Base-by-base conservation (phyloP, 148 eudicot genomes). In the Rhododendron williamsianum region DNA sequence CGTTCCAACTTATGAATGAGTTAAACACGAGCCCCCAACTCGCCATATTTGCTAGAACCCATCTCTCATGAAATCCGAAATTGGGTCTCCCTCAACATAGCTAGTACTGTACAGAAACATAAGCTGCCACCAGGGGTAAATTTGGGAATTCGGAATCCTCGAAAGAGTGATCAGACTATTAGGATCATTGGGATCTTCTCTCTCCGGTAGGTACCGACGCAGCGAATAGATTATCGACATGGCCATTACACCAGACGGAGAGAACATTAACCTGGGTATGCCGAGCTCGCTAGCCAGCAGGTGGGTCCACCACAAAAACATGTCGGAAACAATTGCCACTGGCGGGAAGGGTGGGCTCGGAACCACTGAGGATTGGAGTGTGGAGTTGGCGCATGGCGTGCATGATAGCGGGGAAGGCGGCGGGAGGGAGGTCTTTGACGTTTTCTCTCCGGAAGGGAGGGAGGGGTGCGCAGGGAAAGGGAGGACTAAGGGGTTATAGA, bases 291-390 rank as follows among this genome's bases (percentile, higher is more conserved):
- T 9, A 0, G 94, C 93, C 43, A 93, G 80, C 3, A 65, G 51
- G 18, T 92, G 86, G 27, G 94, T 95, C 89, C 87, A 95, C 33
- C 96, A 95, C 19, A 95, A 91, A 84, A 94, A 91, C 87, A 91
- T 90, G 85, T 95, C 98, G 49, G 93, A 94, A 16, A 94, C 1
- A 63, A 94, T 87, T 63, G 91, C 91, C 45, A 86, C 87, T 19
- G 97, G 95, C 33, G 97, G 97, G 67, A 80, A 27, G 87, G 85
- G 63, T 92, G 90, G 82, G 91, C 73, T 33, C 45, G 69, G 48
- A 92, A 92, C 97, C 94, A 94, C 3, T 89, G 85, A 91, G 74
- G 58, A 95, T 90, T 1, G 90, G 89, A 19, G 48, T 82, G 6
- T 85, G 88, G 4, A 94, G 93, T 52, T 86, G 80, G 84, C 69